Evolutionary conservation across 2,329 filamentous ascomycete genomes (phyloP).

Genomic region (Scedosporium dehoogii): DNA sequence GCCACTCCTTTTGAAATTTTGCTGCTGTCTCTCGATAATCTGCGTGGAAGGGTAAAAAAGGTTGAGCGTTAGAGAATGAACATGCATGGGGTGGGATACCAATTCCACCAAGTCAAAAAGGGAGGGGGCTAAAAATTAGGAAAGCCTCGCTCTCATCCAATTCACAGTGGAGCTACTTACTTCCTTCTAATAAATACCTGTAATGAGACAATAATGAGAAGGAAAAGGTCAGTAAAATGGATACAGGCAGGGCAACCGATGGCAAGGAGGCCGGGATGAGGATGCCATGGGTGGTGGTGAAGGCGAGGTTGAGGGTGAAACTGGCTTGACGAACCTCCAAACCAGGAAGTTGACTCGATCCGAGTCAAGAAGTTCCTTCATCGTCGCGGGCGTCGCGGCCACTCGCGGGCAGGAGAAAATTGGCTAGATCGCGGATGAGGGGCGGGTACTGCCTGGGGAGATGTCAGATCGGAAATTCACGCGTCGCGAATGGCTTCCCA

Average conservation of each 20-base stretch:
- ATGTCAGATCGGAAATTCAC: background rate
- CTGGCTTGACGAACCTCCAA: conserved; percentile 49
- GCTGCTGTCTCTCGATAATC: conserved; percentile 59
- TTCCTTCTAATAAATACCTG: conserved; percentile 53
- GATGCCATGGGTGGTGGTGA: conserved; percentile 11
- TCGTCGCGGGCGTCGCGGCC: conserved; percentile 20
- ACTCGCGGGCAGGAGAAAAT: conserved; percentile 1
- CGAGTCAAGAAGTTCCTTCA: conserved; percentile 57
- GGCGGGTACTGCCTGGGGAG: background rate
- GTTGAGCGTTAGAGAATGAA: background rate
- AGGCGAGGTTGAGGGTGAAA: conserved; percentile 16
- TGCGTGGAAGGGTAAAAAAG: conserved; percentile 19
- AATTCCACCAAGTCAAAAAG: background rate
- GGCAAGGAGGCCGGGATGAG: conserved; percentile 3
- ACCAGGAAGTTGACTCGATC: conserved; percentile 61
- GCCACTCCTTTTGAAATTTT: conserved; percentile 61
- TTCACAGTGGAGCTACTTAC: conserved; percentile 34
- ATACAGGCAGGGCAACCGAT: background rate
- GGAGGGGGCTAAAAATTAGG: background rate
- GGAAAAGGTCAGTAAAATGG: conserved; percentile 8
- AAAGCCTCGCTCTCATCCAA: conserved; percentile 8
- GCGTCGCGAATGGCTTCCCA: background rate
- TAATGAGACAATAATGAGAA: conserved; percentile 8
- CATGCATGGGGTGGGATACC: background rate
- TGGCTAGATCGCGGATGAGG: conserved; percentile 7